These are phyloP conservation scores for Beauveria medogensis DNA, from an alignment of 2,329 filamentous ascomycete species.

Conservation along the genomic window DNA sequence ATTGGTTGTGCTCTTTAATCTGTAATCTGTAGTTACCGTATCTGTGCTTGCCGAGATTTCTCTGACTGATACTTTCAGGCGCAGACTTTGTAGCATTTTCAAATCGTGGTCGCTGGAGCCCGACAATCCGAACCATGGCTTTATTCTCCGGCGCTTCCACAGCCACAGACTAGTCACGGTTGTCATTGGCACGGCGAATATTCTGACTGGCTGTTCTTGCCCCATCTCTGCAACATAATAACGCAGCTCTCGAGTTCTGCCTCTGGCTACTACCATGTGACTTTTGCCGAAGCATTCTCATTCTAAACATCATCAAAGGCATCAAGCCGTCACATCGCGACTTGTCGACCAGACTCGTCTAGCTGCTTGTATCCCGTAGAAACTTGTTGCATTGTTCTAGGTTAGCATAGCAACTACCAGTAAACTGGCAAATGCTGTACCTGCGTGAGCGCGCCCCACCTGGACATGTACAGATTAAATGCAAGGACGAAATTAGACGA, in stretches of 20 bases:
- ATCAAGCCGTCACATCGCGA: not conserved
- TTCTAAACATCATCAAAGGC: too few relatives aligned
- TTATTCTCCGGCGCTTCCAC: not conserved
- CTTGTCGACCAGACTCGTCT: not conserved
- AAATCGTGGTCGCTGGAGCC: not conserved
- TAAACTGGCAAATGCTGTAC: not conserved
- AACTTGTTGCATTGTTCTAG: not conserved
- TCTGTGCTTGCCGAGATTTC: too few relatives aligned
- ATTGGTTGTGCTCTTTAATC: too few relatives aligned
- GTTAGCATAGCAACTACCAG: not conserved
- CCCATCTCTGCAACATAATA: too few relatives aligned
- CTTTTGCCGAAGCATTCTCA: too few relatives aligned
- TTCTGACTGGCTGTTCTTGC: not conserved
- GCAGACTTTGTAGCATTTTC: not conserved
- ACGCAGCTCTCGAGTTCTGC: too few relatives aligned
- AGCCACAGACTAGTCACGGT: not conserved
- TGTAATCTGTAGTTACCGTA: too few relatives aligned
- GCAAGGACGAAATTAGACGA: slow-evolving; percentile 1
- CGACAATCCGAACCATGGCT: not conserved
- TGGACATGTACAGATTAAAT: not conserved
- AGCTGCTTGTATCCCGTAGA: not conserved
- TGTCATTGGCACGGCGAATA: not conserved
- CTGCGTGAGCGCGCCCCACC: not conserved
- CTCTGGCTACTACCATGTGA: too few relatives aligned
- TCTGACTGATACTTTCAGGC: too few relatives aligned